phyloP scores from a whole-genome alignment of 768 basidiomycete species.

The Amanita molliuscula region DNA sequence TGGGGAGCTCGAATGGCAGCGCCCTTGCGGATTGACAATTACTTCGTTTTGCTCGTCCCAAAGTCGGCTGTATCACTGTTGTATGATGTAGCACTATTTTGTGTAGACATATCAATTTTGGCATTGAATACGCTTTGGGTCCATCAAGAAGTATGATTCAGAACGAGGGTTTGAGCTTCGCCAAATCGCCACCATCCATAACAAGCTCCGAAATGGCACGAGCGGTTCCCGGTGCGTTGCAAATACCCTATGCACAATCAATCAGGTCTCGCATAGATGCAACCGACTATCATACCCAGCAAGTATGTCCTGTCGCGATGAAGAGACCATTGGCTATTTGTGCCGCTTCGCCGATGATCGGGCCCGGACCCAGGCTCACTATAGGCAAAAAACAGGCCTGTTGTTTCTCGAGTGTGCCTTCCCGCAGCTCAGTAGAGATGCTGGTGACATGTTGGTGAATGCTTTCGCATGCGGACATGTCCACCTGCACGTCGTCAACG shows the following conservation, averaged over 20 bases:
- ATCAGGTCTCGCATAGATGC: not conserved
- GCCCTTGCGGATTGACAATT: not conserved
- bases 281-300: conserved; percentile 42
- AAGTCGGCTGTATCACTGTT: conserved; percentile 2
- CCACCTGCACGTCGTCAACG: conserved; percentile 65
- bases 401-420: conserved; percentile 38
- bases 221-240: conserved; percentile 79
- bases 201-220: conserved; percentile 61
- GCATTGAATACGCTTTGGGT: not conserved
- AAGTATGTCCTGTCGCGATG: conserved; percentile 72
- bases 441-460: conserved; percentile 47
- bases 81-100: not conserved
- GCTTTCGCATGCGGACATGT: conserved; percentile 42
- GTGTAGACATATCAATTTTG: conserved; percentile 3
- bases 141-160: conserved; percentile 9
- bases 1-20: not conserved
- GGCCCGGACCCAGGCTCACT: conserved; percentile 46
- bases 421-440: conserved; percentile 47
- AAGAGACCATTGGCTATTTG: conserved; percentile 51
- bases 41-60: not conserved
- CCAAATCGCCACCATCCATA: conserved; percentile 53
- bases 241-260: conserved; percentile 44
- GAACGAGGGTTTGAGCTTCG: conserved; percentile 31
- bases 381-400: conserved; percentile 76
- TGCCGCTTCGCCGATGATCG: conserved; percentile 58